Base-by-base conservation (phyloP, 2,329 filamentous ascomycete genomes). In the Hirsutella rhossiliensis region DNA sequence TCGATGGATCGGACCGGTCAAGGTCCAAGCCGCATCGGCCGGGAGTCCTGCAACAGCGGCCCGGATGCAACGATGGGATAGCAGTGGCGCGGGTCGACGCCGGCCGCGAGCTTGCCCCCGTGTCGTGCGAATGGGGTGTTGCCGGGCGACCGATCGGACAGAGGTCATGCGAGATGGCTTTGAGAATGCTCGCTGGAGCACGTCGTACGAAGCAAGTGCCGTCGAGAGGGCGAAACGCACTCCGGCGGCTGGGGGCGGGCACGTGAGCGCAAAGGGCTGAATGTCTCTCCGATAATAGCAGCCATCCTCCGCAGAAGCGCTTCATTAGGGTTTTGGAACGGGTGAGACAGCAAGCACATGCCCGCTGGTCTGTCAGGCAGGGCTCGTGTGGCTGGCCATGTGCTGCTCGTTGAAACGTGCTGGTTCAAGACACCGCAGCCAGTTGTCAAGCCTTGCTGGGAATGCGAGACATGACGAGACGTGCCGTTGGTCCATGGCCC, bases 341-440 rank as follows among this genome's bases (percentile, higher is more conserved):
- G 19, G 44, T 50, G 47, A 54, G 50, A 54, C 49, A 51, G 32
- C 11, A 43, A 11, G 36, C 29, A 49, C 49, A 49, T 45, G 43
- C 40, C 43, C 40, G 41, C 39, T 48, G 36, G 34, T 40, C 29
- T 17, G 43, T 37, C 39, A 36, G 41, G 44, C 42, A 41, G 46
- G 50, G 44, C 41, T 43, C 48, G 42, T 56, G 56, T 61, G 57
- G 55, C 57, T 60, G 53, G 56, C 56, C 58, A 61, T 61, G 59
- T 62, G 59, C 59, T 56, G 48, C 54, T 57, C 52, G 52, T 58
- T 62, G 57, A 62, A 62, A 62, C 56, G 57, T 56, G 53, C 52
- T 55, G 56, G 50, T 47, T 48, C 38, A 50, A 51, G 50, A 49
- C 50, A 49, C 41, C 45, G 47, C 50, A 57, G 55, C 56, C 55